Conservation (phyloP, 139 green algal species). For the Tetradesmus obliquus region DNA sequence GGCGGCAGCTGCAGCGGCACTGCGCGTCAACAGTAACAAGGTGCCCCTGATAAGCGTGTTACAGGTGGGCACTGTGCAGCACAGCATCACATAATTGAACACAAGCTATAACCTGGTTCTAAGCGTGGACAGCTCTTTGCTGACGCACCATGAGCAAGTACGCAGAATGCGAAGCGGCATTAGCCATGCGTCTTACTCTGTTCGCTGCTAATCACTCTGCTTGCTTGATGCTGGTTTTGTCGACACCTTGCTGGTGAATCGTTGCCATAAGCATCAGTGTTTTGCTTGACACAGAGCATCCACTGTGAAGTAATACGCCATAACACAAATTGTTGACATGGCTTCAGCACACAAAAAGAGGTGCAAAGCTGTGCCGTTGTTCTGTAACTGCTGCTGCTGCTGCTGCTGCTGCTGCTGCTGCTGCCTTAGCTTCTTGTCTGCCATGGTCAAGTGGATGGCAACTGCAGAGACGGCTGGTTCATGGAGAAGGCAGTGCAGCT, state of each 20-base stretch:
- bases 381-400: not conserved
- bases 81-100: not conserved
- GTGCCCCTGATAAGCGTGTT: too few relatives aligned
- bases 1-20: not conserved
- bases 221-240: not conserved
- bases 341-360: too few relatives aligned
- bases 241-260: not conserved
- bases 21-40: not conserved
- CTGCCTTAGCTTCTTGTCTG: not conserved
- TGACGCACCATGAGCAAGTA: not conserved
- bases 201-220: not conserved
- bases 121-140: not conserved
- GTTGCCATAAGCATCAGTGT: not conserved
- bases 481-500: too few relatives aligned
- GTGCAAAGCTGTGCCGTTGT: not conserved
- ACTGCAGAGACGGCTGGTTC: too few relatives aligned
- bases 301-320: not conserved
- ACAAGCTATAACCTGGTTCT: not conserved
- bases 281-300: not conserved
- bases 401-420: not conserved
- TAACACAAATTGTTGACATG: not conserved
- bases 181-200: not conserved
- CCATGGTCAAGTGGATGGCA: too few relatives aligned
- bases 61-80: not conserved
- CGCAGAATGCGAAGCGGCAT: not conserved